Evolutionary conservation across 345 rosid genomes (phyloP), one percentile per base, ranked within the genome.

Genomic region (Kernera saxatilis): DNA sequence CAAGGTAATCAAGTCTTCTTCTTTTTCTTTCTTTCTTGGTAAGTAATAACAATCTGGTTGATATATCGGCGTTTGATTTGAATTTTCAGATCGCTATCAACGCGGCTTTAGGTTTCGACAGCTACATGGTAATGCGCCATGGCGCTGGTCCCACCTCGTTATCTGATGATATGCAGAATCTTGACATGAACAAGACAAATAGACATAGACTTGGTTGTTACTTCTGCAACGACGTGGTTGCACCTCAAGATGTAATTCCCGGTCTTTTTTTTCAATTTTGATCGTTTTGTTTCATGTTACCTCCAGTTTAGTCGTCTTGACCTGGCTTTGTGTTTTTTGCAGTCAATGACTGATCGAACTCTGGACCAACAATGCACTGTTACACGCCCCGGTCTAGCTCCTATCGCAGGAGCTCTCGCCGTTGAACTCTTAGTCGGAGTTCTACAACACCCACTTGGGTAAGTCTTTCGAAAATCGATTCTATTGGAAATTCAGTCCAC

Each of bases 361-460:
- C 83, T 94, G 72, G 97, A 94, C 84, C 99, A 91, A 74, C 98
- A 94, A 73, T 94, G 99, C 77, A 91, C 99, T 27, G 99, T 94
- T 77, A 91, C 96, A 56, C 93, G 96, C 36, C 99, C 99, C 3
- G 99, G 96, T 37, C 79, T 88, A 64, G 98, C 99, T 61, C 96
- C 99, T 30, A 94, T 89, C 52, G 96, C 99, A 78, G 90, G 98
- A 5, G 87, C 96, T 56, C 85, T 94, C 21, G 93, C 96, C 0
- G 96, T 84, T 73, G 98, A 94, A 75, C 93, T 94, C 71, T 84
- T 91, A 61, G 88, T 89, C 12, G 84, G 87, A 63, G 76, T 94
- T 66, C 79, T 89, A 70, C 98, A 94, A 81, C 97, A 94, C 61
- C 99, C 95, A 58, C 67, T 77, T 14, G 85, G 99, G 98, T 94